Evolutionary conservation across 2,329 filamentous ascomycete species (phyloP), one percentile per base, ranked within the genome.

Genomic region (Ilyonectria destructans): DNA sequence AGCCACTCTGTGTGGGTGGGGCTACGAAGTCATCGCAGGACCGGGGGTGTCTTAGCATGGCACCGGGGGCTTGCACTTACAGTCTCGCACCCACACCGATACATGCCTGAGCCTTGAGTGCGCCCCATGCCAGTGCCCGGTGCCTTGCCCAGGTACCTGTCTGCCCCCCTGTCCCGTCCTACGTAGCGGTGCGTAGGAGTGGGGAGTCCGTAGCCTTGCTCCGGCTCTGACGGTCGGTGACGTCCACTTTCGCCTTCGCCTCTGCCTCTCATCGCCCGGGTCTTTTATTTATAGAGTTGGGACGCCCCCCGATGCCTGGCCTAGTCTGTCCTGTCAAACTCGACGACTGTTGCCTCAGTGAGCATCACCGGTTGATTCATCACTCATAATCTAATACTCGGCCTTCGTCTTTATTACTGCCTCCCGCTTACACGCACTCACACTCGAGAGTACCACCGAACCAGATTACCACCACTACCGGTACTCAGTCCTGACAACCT

Each of bases 261-360:
- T 37, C 49, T 12, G 63, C 35, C 12, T 37, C 49, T 12, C 31
- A 52, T 54, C 49, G 51, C 51, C 46, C 40, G 31, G 23, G n/a
- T 19, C 58, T 61, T 66, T 58, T 66, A 66, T 66, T 66, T 66
- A 66, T 66, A 66, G 58, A 61, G 58, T 61, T 52, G 51, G 15
- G 35, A 57, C 35, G 58, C 63, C 63, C 62, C 56, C 40, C 40
- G 51, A 61, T 61, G 45, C 48, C 62, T 37, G 12, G 31, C 10
- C n/a, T 35, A 37, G 48, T 26, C 17, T 56, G 33, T 33, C 31
- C 40, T 58, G 12, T 29, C 15, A 19, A n/a, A 59, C 33, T 29
- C 56, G 13, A 56, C 33, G 37, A 61, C 51, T 54, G 21, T 51
- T 35, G 33, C 29, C 63, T 52, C 29, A 35, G 58, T 54, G 46